phyloP scores from a whole-genome alignment of 257 asterid species.

The Linaria vulgaris region DNA sequence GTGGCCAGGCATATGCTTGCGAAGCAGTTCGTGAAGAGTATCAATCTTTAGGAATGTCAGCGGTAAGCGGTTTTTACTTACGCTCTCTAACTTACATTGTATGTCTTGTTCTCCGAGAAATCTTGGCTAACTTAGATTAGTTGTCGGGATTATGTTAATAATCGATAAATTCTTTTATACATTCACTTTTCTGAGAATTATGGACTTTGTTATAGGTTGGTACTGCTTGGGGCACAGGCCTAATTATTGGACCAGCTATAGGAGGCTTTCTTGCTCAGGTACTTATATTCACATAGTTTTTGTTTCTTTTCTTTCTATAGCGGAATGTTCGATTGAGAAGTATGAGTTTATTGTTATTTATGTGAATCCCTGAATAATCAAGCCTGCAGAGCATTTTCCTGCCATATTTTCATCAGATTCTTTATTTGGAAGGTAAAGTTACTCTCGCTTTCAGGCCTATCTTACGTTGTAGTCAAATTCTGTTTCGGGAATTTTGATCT shows the following conservation, averaged over 20 bases:
- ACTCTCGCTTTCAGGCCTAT: conserved; percentile 9
- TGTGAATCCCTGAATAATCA: conserved; percentile 15
- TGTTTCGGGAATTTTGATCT: not conserved
- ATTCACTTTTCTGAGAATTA: conserved; percentile 18
- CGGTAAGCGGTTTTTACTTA: conserved; percentile 44
- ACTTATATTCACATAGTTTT: not conserved
- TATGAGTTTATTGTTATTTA: not conserved
- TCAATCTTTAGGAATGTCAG: conserved; percentile 67
- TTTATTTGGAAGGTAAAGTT: conserved; percentile 55
- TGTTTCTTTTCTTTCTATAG: not conserved
- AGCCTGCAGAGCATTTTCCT: conserved; percentile 87
- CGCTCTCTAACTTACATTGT: not conserved
- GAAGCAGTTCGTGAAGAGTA: conserved; percentile 75
- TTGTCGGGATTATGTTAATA: not conserved
- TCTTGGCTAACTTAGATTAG: too few relatives aligned
- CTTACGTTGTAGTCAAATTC: not conserved
- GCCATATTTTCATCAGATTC: conserved; percentile 54
- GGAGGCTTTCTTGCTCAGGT: conserved; percentile 96
- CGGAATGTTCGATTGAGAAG: not conserved
- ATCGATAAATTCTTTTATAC: not conserved
- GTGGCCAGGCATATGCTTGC: conserved; percentile 76
- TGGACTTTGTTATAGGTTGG: conserved; percentile 45
- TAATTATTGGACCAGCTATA: conserved; percentile 82
- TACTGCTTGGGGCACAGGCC: conserved; percentile 86
- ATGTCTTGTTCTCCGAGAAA: not conserved